Evolutionary conservation across 2,329 filamentous ascomycete species (phyloP), one percentile per base, ranked within the genome.

Genomic region (Cladosporium sphaerospermum): DNA sequence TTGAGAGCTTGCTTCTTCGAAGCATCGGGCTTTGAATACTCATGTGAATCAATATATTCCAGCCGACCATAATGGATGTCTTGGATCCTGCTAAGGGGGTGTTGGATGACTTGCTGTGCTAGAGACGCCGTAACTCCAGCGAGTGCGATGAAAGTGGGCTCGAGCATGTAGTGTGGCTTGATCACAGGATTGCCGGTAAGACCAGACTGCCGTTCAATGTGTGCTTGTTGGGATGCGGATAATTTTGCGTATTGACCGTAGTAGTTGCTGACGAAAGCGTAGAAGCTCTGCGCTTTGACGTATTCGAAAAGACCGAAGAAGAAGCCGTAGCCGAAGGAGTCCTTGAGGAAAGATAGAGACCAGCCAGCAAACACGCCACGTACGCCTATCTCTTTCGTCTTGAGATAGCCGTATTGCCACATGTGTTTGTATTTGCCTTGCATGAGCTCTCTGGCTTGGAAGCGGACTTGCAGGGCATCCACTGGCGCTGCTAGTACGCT

Each of bases 221-320:
- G 59, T 13, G 65, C 59, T 54, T 63, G 58, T 45, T 69, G 67
- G 13, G 47, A 53, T 43, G 74, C 62, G 3, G 65, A 67, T 3
- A 69, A 57, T 10, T 64, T 62, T 23, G 59, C 61, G 54, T 62
- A 67, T 7, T 59, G 56, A 7, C 83, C 81, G 59, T 90, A 90
- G 65, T 84, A 88, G 73, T 80, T 83, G 11, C 78, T 80, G 32
- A 90, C 80, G 63, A 86, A 90, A 42, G 73, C 73, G 68, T 89
- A 89, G 69, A 88, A 85, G 10, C 77, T 77, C 65, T 90, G 86
- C 9, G 82, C 84, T 66, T 90, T 90, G 63, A 89, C 73, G 45
- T 82, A 87, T 69, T 91, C 87, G 58, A 91, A 90, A 0, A 80
- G 81, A 61, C 79, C 81, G 69, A 91, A 91, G 75, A 89, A 89